These are phyloP conservation scores for Gossypium gossypioides DNA, from an alignment of 441 rosid species.

Conservation along the genomic window DNA sequence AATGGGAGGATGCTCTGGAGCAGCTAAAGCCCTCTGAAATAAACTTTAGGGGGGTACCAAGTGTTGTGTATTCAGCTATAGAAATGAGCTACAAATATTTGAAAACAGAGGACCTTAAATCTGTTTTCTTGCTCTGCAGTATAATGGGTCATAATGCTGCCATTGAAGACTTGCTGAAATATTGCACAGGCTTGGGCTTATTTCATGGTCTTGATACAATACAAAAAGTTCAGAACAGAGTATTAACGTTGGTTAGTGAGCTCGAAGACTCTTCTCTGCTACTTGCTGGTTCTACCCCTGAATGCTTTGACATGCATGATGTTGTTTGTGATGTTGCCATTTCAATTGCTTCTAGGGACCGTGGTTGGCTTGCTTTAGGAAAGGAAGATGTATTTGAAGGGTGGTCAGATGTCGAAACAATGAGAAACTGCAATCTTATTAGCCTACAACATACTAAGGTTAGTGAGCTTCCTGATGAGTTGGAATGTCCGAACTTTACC, in stretches of 20 bases:
- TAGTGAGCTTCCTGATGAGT: not conserved
- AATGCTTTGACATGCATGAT: not conserved
- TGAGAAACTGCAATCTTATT: not conserved
- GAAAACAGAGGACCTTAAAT: not conserved
- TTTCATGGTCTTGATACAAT: not conserved
- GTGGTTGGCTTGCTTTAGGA: not conserved
- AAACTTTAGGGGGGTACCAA: not conserved
- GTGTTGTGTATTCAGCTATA: not conserved
- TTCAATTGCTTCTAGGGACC: not conserved
- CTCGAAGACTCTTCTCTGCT: conserved; percentile 16
- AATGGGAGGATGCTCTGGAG: not conserved
- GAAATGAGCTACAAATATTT: not conserved
- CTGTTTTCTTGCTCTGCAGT: not conserved
- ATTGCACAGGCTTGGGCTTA: not conserved
- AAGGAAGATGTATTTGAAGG: not conserved
- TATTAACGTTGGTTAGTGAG: not conserved
- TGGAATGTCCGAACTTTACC: conserved; percentile 9
- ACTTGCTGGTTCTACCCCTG: not conserved
- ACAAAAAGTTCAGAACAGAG: not conserved
- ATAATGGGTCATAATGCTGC: not conserved
- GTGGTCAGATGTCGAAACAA: not conserved
- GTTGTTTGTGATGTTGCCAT: not conserved
- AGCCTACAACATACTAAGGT: not conserved
- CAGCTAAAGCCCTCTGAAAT: too few relatives aligned
- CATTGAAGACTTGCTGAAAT: not conserved